Base-by-base conservation (phyloP, 83 land plant species). In the Picea abies region DNA sequence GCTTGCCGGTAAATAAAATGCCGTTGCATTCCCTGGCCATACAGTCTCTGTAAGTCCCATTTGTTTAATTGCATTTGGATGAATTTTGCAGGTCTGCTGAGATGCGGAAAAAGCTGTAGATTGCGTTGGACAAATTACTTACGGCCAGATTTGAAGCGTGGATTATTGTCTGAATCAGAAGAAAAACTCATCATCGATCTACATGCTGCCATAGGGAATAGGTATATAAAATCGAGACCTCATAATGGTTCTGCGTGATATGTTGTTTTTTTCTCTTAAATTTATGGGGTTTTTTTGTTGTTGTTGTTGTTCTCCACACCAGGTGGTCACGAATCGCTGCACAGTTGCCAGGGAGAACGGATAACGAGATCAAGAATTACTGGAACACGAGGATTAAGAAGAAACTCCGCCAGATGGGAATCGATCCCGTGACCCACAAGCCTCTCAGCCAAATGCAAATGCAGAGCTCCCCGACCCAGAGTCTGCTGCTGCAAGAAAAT, bases 261-360 rank as follows among this genome's bases (percentile, higher is more conserved):
- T 44, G 47, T 66, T 5, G 7, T 25, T 66, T 66, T 22, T 5
- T 2, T 26, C 3, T 66, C 69, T n/a, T 6, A 9, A n/a, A 66
- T 66, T n/a, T 26, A 10, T 11, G 12, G 25, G n/a, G 52, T 75
- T 20, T 22, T 26, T 4, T 73, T 10, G 6, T 41, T n/a, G 5
- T 47, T 49, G 23, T 1, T 25, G 4, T 2, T 76, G 61, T 76
- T 75, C 49, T 75, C 25, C 2, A 49, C 4, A 11, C 49, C 78
- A 76, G 78, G 60, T 76, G 78, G 78, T 76, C 78, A 29, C 60
- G 78, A 76, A 76, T 76, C 60, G 78, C 78, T 22, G 78, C 78
- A 1, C 78, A 76, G 61, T 76, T 76, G 78, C 78, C 78, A 0
- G 78, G 78, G 6, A 76, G 78, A 29, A 76, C 78, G 1, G 78